Conservation (phyloP, 108 stramenopile genomes). For the Parietichytrium sp. region DNA sequence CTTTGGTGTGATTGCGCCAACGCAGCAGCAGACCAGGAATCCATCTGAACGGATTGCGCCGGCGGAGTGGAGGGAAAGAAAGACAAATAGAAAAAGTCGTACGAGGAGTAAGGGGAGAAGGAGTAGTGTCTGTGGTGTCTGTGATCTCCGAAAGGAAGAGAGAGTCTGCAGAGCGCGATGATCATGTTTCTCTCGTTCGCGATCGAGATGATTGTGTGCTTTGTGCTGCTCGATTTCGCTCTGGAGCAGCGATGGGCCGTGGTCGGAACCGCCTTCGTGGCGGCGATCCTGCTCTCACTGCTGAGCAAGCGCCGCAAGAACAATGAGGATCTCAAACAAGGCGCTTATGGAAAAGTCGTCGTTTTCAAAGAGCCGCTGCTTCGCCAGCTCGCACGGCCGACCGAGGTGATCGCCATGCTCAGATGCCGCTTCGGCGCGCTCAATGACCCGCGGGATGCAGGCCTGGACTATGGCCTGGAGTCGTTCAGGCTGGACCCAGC, state of each 20-base stretch:
- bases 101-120: too few species aligned
- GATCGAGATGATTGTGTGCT: conserved; percentile 29
- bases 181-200: conserved; percentile 3
- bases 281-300: background rate
- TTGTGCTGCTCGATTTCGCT: conserved; percentile 26
- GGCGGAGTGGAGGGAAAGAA: too few species aligned
- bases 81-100: too few species aligned
- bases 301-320: background rate
- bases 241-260: background rate
- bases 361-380: conserved; percentile 63
- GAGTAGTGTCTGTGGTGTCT: too few species aligned
- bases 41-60: too few species aligned
- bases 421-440: conserved; percentile 63
- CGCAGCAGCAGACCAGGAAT: too few species aligned
- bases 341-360: conserved; percentile 91
- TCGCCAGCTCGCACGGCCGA: conserved; percentile 75
- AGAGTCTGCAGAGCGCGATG: background rate
- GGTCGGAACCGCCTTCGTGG: background rate
- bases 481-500: conserved; percentile 60
- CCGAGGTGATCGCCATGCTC: conserved; percentile 83
- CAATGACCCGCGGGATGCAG: conserved; percentile 44
- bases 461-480: conserved; percentile 71
- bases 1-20: too few species aligned
- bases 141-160: too few species aligned
- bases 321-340: conserved; percentile 78